These are phyloP conservation scores for Vigna angularis DNA, from an alignment of 306 rosid genomes.

Conservation along the genomic window DNA sequence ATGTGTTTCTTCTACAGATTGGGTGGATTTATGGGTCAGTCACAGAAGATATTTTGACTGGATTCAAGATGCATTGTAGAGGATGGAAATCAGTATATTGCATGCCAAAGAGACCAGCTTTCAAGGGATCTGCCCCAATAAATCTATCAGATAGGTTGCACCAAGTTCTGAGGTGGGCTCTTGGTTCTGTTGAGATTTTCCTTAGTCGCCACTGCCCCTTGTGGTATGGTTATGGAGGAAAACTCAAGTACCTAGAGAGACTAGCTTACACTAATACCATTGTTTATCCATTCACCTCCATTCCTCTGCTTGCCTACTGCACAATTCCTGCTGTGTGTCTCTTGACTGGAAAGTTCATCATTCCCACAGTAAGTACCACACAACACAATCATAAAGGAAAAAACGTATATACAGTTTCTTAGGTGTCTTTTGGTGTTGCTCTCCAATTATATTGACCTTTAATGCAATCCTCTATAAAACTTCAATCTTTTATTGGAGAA, in stretches of 20 bases:
- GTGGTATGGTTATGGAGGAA: constrained; percentile 65
- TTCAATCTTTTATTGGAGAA: neutral
- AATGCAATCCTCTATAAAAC: neutral
- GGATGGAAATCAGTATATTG: constrained; percentile 67
- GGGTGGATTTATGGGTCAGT: constrained; percentile 65
- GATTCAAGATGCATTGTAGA: constrained; percentile 65
- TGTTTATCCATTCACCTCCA: constrained; percentile 62
- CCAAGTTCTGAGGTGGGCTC: constrained; percentile 64
- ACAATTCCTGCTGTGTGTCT: constrained; percentile 63
- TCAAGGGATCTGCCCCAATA: constrained; percentile 60
- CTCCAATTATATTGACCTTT: neutral
- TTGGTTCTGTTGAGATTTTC: constrained; percentile 61
- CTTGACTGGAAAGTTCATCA: constrained; percentile 60
- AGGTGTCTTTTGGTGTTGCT: neutral
- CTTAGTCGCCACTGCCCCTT: constrained; percentile 63
- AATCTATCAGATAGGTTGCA: constrained; percentile 64
- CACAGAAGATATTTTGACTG: constrained; percentile 61
- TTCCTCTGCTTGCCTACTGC: constrained; percentile 61
- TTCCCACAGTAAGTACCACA: constrained; percentile 53
- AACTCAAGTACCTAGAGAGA: constrained; percentile 55
- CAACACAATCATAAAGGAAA: neutral
- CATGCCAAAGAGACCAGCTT: constrained; percentile 60
- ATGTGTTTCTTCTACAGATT: constrained; percentile 46
- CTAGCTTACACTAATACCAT: constrained; percentile 58
- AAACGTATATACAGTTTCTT: neutral